Evolutionary conservation across 2,329 filamentous ascomycete species (phyloP).

Genomic region (Fusarium sterilihyphosum): DNA sequence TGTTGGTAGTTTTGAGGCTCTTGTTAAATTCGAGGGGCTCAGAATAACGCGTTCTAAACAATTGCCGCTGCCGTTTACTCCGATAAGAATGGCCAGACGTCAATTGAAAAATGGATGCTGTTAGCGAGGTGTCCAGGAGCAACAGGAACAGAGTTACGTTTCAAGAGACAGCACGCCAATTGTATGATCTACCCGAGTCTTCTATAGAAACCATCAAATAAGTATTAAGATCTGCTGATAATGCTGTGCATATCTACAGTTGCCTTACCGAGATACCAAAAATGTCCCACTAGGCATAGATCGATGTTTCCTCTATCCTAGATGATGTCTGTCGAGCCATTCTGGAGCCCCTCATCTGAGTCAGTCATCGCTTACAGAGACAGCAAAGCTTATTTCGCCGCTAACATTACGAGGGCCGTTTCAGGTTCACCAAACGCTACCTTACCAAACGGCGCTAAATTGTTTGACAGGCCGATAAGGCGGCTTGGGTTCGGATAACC

Average conservation of each 20-base stretch:
- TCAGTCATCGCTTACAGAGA: not conserved
- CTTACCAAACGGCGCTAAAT: not conserved
- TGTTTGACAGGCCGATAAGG: not conserved
- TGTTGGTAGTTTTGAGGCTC: not conserved
- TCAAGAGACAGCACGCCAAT: accelerated
- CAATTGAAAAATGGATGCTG: not conserved
- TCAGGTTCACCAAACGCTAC: not conserved
- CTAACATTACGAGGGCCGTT: not conserved
- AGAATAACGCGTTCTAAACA: not conserved
- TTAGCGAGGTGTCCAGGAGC: no score
- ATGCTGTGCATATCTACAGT: not conserved
- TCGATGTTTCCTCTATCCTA: not conserved
- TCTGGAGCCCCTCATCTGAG: no score
- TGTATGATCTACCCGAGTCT: not conserved
- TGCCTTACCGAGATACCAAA: accelerated
- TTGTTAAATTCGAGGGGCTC: not conserved
- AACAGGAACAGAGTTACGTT: not conserved
- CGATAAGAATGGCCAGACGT: not conserved
- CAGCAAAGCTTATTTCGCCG: not conserved
- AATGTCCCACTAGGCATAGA: accelerated
- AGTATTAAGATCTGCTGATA: accelerated
- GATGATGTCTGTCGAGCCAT: no score
- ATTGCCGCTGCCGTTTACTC: not conserved
- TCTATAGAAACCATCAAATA: accelerated
- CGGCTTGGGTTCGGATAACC: not conserved